Percentiles rank a stretch among this genome's conserved stretches.
Conservation (phyloP, 2,329 filamentous ascomycete species). For the Rhinocladiella mackenziei region DNA sequence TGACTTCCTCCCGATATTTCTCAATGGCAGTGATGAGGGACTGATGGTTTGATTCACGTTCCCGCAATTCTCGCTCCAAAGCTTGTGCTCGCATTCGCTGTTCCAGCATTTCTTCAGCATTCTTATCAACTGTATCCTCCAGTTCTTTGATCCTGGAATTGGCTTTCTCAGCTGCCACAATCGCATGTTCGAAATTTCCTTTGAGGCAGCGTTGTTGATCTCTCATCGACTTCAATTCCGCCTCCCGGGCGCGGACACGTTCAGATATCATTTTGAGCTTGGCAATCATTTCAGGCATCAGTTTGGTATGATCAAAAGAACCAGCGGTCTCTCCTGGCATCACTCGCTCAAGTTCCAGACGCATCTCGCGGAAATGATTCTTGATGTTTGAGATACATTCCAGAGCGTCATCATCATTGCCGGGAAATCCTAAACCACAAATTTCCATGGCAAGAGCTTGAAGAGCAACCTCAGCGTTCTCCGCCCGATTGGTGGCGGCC, state of each 20-base stretch:
- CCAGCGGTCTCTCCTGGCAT: constrained; percentile 44
- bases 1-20: constrained; percentile 44
- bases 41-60: constrained; percentile 41
- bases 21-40: constrained; percentile 42
- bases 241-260: constrained; percentile 33
- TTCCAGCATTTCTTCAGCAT: constrained; percentile 45
- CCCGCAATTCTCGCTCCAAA: constrained; percentile 39
- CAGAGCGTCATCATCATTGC: constrained; percentile 27
- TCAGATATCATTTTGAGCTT: constrained; percentile 35
- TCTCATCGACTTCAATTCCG: constrained; percentile 37
- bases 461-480: constrained; percentile 38
- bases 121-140: constrained; percentile 40
- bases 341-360: constrained; percentile 42
- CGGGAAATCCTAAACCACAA: constrained; percentile 39
- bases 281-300: constrained; percentile 39
- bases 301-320: constrained; percentile 38
- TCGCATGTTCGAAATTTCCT: constrained; percentile 43
- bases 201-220: constrained; percentile 40
- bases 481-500: constrained; percentile 36
- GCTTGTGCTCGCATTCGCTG: constrained; percentile 43
- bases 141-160: constrained; percentile 37
- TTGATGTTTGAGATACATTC: constrained; percentile 39
- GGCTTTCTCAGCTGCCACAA: constrained; percentile 38
- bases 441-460: constrained; percentile 37
- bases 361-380: constrained; percentile 40